Evolutionary conservation across 2,329 filamentous ascomycete species (phyloP), one percentile per base, ranked within the genome.

Genomic region (Celoporthe dispersa): DNA sequence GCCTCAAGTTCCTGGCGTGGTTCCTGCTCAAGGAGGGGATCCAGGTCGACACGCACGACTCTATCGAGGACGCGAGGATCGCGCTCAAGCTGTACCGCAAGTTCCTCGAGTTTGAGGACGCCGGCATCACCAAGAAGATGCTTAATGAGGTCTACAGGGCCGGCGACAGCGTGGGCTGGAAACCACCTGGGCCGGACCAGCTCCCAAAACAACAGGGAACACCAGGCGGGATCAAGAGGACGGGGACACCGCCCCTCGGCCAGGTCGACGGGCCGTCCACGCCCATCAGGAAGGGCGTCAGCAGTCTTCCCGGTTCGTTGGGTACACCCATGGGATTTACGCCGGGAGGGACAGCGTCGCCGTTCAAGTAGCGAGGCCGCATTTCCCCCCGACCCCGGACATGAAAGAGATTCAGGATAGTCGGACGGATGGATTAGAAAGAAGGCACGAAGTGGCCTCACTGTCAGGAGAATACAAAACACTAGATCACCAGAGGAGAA

Each of bases 31-130:
- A 94, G 76, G 94, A 98, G 80, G 94, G 95, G 76, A 98, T 99
- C 72, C 97, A 99, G 80, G 87, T 93, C 76, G 92, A 94, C 74
- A 94, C 91, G 8, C 97, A 99, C 80, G 96, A 99, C 80, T 95
- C 92, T 14, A 97, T 99, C 74, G 96, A 98, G 80, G 96, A 99
- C 79, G 94, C 96, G 0, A 88, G 92, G 35, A 98, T 95, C 55
- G 96, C 97, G 0, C 85, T 98, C 55, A 93, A 94, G 78, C 84
- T 99, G 11, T 99, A 91, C 76, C 88, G 92, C 60, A 98, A 97
- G 79, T 98, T 94, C 80, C 86, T 93, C 73, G 94, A 98, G 81
- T 98, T 93, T 76, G 85, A 91, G 66, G 94, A 97, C 74, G 94
- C 93, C 0, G 95, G 94, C 0, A 90, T 97, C 5, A 83, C 97